Evolutionary conservation across 1,284 basidiomycete genomes (phyloP).

Genomic region (Leccinum huronense): DNA sequence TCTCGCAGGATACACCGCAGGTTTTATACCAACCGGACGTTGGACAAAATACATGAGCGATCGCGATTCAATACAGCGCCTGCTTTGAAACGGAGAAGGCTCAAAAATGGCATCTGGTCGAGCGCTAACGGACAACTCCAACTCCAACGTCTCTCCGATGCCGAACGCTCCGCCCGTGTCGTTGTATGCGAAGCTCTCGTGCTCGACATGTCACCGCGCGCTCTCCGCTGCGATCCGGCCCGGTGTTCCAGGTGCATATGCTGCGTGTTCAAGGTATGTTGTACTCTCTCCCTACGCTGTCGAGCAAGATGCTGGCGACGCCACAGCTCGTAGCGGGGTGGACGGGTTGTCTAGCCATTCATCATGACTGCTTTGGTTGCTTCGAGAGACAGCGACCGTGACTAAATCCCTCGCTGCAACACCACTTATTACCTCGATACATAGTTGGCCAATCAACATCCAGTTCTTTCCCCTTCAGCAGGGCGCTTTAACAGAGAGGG

Average conservation of each 20-base stretch:
- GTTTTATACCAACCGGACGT: conserved; percentile 62
- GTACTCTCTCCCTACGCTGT: neutral
- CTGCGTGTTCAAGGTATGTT: conserved; percentile 25
- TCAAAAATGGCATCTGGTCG: conserved; percentile 16
- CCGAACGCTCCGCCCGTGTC: conserved; percentile 2
- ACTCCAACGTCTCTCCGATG: conserved; percentile 18
- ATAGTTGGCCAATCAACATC: too few species aligned
- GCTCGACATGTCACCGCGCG: conserved; percentile 32
- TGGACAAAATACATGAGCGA: conserved; percentile 56
- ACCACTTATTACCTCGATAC: too few species aligned
- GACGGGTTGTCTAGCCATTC: neutral
- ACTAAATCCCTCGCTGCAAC: too few species aligned
- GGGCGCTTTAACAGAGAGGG: too few species aligned
- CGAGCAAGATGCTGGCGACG: neutral
- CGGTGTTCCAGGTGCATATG: conserved; percentile 10
- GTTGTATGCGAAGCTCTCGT: conserved; percentile 22
- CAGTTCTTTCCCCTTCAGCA: too few species aligned
- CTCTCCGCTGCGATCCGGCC: conserved; percentile 23
- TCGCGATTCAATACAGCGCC: conserved; percentile 47
- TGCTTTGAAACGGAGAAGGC: conserved; percentile 28
- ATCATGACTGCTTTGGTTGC: neutral
- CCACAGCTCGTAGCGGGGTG: neutral
- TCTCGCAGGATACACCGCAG: conserved; percentile 46
- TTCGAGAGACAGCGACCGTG: too few species aligned
- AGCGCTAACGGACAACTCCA: conserved; percentile 18